phyloP scores from a whole-genome alignment of 2,329 filamentous ascomycete species.

The Tolypocladium ophioglossoides region DNA sequence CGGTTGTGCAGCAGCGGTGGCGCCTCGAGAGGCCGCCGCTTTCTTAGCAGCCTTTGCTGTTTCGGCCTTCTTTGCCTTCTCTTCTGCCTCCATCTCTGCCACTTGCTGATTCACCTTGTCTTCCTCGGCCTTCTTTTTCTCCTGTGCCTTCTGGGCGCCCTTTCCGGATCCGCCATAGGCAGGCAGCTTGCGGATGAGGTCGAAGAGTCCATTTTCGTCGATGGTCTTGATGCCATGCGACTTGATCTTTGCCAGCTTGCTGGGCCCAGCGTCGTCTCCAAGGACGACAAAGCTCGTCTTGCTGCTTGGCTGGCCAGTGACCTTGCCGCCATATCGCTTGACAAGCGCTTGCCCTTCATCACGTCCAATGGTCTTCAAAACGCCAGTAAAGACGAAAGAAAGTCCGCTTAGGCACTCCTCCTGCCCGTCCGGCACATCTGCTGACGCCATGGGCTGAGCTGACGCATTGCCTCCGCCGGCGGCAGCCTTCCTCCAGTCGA shows the following conservation, averaged over 20 bases:
- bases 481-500: constrained; percentile 60
- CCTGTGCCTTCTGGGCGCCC: constrained; percentile 72
- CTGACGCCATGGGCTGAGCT: constrained; percentile 48
- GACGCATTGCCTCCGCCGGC: constrained; percentile 50
- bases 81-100: constrained; percentile 75
- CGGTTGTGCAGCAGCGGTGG: constrained; percentile 5
- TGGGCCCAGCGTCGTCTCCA: constrained; percentile 83
- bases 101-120: constrained; percentile 73
- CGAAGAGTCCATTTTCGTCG: constrained; percentile 84
- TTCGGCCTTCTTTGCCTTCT: constrained; percentile 48
- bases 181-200: constrained; percentile 70
- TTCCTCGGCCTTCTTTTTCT: constrained; percentile 78
- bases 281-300: constrained; percentile 94
- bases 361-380: constrained; percentile 68
- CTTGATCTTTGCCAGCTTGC: constrained; percentile 79
- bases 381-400: constrained; percentile 90
- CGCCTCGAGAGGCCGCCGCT: constrained; percentile 20
- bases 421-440: constrained; percentile 69
- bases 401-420: constrained; percentile 86
- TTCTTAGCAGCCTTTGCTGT: constrained; percentile 38
- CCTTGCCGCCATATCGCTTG: constrained; percentile 89
- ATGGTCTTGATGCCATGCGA: constrained; percentile 79
- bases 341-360: constrained; percentile 80
- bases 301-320: constrained; percentile 73
- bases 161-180: constrained; percentile 81